Base-by-base conservation (phyloP, 179 eudicot genomes). In the Amaranthus tricolor region DNA sequence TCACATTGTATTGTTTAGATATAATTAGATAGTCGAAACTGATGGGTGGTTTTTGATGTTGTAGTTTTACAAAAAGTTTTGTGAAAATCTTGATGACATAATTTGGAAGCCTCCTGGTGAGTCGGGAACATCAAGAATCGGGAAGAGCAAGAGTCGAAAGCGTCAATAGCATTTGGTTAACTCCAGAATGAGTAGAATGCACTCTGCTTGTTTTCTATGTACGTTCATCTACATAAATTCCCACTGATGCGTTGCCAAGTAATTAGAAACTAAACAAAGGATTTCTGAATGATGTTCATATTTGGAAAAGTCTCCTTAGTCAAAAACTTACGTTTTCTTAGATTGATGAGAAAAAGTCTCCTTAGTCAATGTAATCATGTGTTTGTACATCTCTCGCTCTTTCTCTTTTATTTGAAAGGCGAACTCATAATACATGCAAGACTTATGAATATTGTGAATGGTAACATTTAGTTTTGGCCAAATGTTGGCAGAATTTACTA, bases 61-160 rank as follows among this genome's bases (percentile, higher is more conserved):
- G 73, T 84, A 94, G 98, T 94, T 92, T 69, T 94, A 89, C 89
- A 92, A 89, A 83, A 86, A 70, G 77, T 94, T 94, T 67, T 92
- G 93, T 51, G 87, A 82, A 74, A 94, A 92, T 80, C 97, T 94
- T 31, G 98, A 92, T 47, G 98, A 94, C 62, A 90, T 94, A 74
- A 90, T 94, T 61, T 92, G 94, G 97, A 90, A 75, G 85, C 94
- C 94, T n/a, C 86, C 94, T 50, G 80, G 68, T 50, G 98, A 90
- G 63, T 68, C 73, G 56, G 78, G 81, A 78, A 84, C 81, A 76
- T 81, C 97, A 63, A 86, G 88, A 80, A 68, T 75, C 68, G 73
- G 78, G 76, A 92, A 84, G 83, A 81, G 72, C 19, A 92, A 85
- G 86, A 89, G 82, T 74, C 90, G 85, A 82, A 85, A 73, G 74